Base-by-base conservation (phyloP, 352 stramenopile species). In the Globisporangium yorkense region DNA sequence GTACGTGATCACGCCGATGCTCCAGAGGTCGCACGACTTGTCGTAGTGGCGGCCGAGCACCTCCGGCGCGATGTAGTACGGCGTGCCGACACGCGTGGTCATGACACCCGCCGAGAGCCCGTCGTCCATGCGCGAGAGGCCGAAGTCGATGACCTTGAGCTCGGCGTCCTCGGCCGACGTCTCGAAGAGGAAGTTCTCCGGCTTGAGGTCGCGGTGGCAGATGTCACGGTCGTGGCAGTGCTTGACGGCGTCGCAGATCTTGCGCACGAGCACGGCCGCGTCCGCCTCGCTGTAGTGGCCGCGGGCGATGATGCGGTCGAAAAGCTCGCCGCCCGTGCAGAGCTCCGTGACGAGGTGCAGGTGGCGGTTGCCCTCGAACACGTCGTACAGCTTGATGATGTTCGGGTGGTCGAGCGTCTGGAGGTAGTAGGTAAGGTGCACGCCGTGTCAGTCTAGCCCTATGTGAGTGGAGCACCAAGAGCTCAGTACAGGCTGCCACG, bases 71-170 rank as follows among this genome's bases (percentile, higher is more conserved):
- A 98, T 97, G 72, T 97, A 97, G 72, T 98, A 98, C 3, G 92
- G 90, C 33, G 97, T 99, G 20, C 97, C 97, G 10, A 99, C 96
- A 15, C 95, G 92, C 50, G 98, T 98, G 39, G 97, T 97, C 76
- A 98, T 97, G 56, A 90, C 82, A 20, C 81, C 81, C 27, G 83
- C 80, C 41, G 67, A 83, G 20, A 90, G 72, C 0, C 79, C 84
- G 29, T 96, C 88, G 60, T 97, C 86, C 74, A 97, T 97, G 37
- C 87, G 84, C 33, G 87, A 96, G 16, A 99, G 81, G 13, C 96
- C 96, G 79, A 99, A 99, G 77, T 99, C 96, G 68, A 99, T 99
- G 66, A 99, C 96, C 75, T 99, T 99, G 40, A 99, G 79, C 66
- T 96, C 83, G 3, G 88, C 78, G 57, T 97, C 81, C 51, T 97